phyloP scores from a whole-genome alignment of 2,329 filamentous ascomycete genomes.

The Daldinia sp. region DNA sequence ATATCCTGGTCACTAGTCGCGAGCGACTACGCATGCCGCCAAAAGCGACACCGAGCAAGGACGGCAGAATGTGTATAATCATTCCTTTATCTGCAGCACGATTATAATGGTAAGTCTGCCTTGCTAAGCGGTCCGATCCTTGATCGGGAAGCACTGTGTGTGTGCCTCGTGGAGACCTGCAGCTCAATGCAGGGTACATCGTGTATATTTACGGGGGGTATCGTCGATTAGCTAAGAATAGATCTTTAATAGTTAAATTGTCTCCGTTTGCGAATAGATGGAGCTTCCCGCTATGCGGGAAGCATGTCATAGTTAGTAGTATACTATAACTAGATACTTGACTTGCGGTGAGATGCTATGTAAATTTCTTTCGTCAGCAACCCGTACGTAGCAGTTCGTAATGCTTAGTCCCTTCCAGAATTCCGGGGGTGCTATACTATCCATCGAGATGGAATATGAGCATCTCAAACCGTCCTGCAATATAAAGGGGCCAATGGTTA shows the following conservation, averaged over 20 bases:
- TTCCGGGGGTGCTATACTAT: not conserved
- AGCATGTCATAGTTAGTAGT: not conserved
- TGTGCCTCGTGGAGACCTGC: not conserved
- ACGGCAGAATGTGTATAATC: not conserved
- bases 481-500: slow-evolving; percentile 22
- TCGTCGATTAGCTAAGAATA: slow-evolving; percentile 14
- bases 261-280: not conserved
- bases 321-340: not conserved
- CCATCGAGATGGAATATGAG: not conserved
- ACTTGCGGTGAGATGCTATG: slow-evolving; percentile 11
- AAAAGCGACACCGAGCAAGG: slow-evolving; percentile 21
- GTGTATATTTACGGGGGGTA: not conserved
- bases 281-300: not conserved
- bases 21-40: slow-evolving; percentile 10
- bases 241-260: not conserved
- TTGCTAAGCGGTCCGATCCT: slow-evolving; percentile 8
- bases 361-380: slow-evolving; percentile 7
- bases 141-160: not conserved
- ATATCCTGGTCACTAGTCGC: not conserved
- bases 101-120: slow-evolving; percentile 11
- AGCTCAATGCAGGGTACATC: not conserved
- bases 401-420: slow-evolving; percentile 7
- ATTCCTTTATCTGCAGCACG: slow-evolving; percentile 3
- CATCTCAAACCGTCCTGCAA: slow-evolving; percentile 5
- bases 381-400: slow-evolving; percentile 4